Percentiles rank a stretch among this genome's conserved stretches.
Conservation (phyloP, 2,329 filamentous ascomycete genomes). For the Scytalidium lignicola region DNA sequence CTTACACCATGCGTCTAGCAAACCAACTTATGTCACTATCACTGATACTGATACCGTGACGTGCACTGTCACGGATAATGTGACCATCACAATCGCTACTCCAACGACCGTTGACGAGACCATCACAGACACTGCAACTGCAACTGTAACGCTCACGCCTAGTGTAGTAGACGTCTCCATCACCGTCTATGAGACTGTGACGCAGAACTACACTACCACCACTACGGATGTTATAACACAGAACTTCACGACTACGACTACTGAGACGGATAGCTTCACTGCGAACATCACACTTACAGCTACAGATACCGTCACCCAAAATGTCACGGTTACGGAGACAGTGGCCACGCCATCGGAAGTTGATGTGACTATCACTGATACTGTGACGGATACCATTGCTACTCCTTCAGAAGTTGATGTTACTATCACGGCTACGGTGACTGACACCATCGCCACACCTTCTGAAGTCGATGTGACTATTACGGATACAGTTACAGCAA, state of each 20-base stretch:
- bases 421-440: slow-evolving; percentile 13
- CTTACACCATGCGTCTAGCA: not conserved
- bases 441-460: not conserved
- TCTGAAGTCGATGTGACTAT: slow-evolving; percentile 9
- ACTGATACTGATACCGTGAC: not conserved
- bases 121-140: not conserved
- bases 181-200: not conserved
- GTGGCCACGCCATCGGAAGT: not conserved
- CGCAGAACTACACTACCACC: not conserved
- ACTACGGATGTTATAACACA: not conserved
- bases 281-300: not conserved
- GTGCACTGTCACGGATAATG: not conserved
- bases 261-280: not conserved
- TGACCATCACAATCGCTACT: not conserved
- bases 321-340: not conserved
- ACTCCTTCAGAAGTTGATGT: not conserved
- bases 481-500: slow-evolving; percentile 14
- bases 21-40: not conserved
- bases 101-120: not conserved
- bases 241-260: not conserved
- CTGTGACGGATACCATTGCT: not conserved
- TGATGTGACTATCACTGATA: too few relatives aligned
- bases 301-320: not conserved
- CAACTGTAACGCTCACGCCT: not conserved
- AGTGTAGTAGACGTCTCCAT: not conserved